Base-by-base conservation (phyloP, 345 rosid genomes). In the Corchorus capsularis region DNA sequence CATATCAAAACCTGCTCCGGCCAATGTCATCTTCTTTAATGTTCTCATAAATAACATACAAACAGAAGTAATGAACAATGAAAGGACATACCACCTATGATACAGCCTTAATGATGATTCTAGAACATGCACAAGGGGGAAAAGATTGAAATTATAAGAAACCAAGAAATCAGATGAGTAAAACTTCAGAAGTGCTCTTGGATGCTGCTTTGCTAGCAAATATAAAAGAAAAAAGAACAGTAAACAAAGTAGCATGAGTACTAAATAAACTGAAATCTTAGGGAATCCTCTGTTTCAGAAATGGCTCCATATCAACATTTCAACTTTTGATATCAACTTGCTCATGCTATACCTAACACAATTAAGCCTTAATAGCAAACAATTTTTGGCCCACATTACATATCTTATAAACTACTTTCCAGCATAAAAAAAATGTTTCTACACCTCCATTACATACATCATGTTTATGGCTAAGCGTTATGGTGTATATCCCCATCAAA, bases 301-400 rank as follows among this genome's bases (percentile, higher is more conserved):
- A 55, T 47, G n/a, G 57, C 20, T 8, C 57, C 10, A 69, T 27
- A 49, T 49, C 35, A 43, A 45, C 4, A 4, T 39, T 34, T 52
- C 27, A 69, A 69, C 61, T 69, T 50, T 50, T 69, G 27, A 69
- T 32, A 69, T 69, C 17, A 69, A 52, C 32, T 56, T 35, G 49
- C 35, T 41, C 75, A 8, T 11, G 64, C 52, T 41, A 55, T 54
- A 56, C 49, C 34, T 19, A 54, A 71, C n/a, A 71, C 39, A 71
- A 8, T 41, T 39, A 14, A 54, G 12, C 39, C 50, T 71, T 41
- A 55, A 39, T 39, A 52, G 7, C 15, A 3, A 55, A 14, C 3
- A 19, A 39, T 37, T 39, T 19, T 20, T 16, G 64, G 52, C 37
- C 53, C 14, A 55, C 63, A 22, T 10, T 5, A 12, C 39, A 19